Evolutionary conservation across 768 basidiomycete genomes (phyloP).

Genomic region (Guyanaporus albipodus): DNA sequence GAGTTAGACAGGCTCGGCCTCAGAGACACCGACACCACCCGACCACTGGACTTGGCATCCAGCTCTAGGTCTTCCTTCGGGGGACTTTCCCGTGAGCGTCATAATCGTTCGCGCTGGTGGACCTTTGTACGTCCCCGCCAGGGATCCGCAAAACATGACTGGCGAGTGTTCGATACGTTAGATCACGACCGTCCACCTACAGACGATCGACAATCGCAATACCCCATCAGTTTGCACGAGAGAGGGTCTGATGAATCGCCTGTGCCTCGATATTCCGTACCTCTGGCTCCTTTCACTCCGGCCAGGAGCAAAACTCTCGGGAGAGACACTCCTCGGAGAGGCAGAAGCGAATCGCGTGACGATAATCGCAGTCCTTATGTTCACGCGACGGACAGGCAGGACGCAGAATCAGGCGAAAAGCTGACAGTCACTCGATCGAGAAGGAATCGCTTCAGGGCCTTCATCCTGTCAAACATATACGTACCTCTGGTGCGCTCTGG

Average conservation of each 20-base stretch:
- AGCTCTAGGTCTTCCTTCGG: slow-evolving; percentile 41
- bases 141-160: slow-evolving; percentile 10
- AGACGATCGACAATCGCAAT: slow-evolving; percentile 17
- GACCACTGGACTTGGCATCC: slow-evolving; percentile 52
- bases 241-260: slow-evolving; percentile 23
- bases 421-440: slow-evolving; percentile 28
- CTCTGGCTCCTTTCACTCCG: slow-evolving; percentile 42
- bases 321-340: slow-evolving; percentile 62
- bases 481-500: slow-evolving; percentile 63
- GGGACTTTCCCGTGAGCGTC: slow-evolving; percentile 29
- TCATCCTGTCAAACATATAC: slow-evolving; percentile 70
- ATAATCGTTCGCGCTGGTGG: slow-evolving; percentile 62
- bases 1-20: slow-evolving; percentile 30
- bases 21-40: slow-evolving; percentile 35
- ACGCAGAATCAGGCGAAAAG: slow-evolving; percentile 31
- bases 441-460: slow-evolving; percentile 53
- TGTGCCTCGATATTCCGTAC: slow-evolving; percentile 21
- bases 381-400: slow-evolving; percentile 17
- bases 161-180: slow-evolving; percentile 1
- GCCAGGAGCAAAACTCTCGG: slow-evolving; percentile 56
- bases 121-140: slow-evolving; percentile 61
- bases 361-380: slow-evolving; percentile 14
- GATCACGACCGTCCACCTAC: slow-evolving; percentile 1
- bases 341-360: slow-evolving; percentile 8
- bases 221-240: slow-evolving; percentile 6